Evolutionary conservation across 179 eudicot genomes (phyloP).

Genomic region (Vitellaria paradoxa): DNA sequence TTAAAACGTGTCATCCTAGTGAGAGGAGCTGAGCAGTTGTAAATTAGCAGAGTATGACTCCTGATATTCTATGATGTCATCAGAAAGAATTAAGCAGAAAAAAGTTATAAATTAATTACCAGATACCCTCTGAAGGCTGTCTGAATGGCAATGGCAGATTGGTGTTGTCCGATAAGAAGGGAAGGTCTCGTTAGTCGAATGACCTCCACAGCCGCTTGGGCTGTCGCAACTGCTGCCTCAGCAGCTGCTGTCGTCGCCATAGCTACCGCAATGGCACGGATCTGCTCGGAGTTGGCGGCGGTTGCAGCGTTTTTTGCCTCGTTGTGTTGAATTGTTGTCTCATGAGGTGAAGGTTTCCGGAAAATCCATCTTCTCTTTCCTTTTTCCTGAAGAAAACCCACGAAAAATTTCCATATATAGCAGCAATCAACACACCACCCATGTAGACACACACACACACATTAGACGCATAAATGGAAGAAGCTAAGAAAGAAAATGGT

Average conservation of each 20-base stretch:
- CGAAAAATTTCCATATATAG: background rate
- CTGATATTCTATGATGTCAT: too few relatives aligned
- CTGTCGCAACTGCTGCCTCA: slow-evolving; percentile 61
- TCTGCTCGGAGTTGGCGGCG: slow-evolving; percentile 26
- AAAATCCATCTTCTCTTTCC: slow-evolving; percentile 69
- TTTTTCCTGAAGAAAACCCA: slow-evolving; percentile 36
- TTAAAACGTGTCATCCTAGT: too few relatives aligned
- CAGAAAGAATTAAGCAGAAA: too few relatives aligned
- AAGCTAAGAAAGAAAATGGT: background rate
- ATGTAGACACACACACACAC: too few relatives aligned
- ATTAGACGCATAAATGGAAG: too few relatives aligned
- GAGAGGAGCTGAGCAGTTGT: too few relatives aligned
- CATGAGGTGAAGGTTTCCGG: slow-evolving; percentile 33
- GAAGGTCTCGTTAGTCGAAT: slow-evolving; percentile 42
- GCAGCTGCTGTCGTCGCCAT: slow-evolving; percentile 64
- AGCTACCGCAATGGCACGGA: slow-evolving; percentile 50
- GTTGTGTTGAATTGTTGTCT: slow-evolving; percentile 36
- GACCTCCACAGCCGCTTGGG: slow-evolving; percentile 60
- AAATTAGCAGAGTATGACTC: too few relatives aligned
- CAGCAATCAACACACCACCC: background rate
- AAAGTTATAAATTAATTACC: slow-evolving; percentile 24
- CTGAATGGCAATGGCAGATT: slow-evolving; percentile 50
- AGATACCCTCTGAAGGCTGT: slow-evolving; percentile 58
- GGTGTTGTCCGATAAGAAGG: slow-evolving; percentile 21
- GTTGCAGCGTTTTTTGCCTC: slow-evolving; percentile 12